Base-by-base conservation (phyloP, 257 asterid species). In the Eucommia ulmoides region DNA sequence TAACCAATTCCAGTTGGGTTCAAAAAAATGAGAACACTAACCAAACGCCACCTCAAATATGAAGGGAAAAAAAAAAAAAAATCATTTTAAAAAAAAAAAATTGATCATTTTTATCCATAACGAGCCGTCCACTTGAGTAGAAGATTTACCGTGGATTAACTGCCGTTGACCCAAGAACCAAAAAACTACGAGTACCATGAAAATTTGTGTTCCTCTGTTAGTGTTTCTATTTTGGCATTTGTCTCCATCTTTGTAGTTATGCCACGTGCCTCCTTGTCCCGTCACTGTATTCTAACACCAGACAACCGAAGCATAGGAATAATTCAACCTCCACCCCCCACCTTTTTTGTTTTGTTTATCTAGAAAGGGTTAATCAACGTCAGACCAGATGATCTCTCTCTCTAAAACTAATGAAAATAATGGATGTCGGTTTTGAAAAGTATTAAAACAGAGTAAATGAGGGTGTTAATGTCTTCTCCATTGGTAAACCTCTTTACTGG, bases 401-500 rank as follows among this genome's bases (percentile, higher is more conserved):
- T 48, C 59, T 10, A 50, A 53, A 65, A 56, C 35, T 14, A 19
- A 38, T 55, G 56, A 47, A 47, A 52, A 24, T 25, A 69, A 50
- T 16, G 48, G 18, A 54, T 45, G 66, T 53, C 55, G 68, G 64
- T 63, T 50, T 26, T 53, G 42, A 61, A 33, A 49, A 55, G 58
- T 56, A 50, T 38, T 35, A 41, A 63, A 29, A 55, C 66, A 67
- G 66, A 72, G 67, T 56, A 60, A 72, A 67, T 41, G 60, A 64
- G 44, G 50, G 50, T 41, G 17, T 23, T 25, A 45, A 23, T 50
- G 64, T 51, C 65, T 61, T 55, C 56, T 44, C 38, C 48, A 55
- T 47, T 51, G 62, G 19, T 19, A 24, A n/a, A n/a, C n/a, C n/a
- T n/a, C n/a, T n/a, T n/a, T n/a, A n/a, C n/a, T 21, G 46, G 22